Evolutionary conservation across 2,329 filamentous ascomycete genomes (phyloP), one percentile per base, ranked within the genome.

Genomic region (Microsporum audouinii): DNA sequence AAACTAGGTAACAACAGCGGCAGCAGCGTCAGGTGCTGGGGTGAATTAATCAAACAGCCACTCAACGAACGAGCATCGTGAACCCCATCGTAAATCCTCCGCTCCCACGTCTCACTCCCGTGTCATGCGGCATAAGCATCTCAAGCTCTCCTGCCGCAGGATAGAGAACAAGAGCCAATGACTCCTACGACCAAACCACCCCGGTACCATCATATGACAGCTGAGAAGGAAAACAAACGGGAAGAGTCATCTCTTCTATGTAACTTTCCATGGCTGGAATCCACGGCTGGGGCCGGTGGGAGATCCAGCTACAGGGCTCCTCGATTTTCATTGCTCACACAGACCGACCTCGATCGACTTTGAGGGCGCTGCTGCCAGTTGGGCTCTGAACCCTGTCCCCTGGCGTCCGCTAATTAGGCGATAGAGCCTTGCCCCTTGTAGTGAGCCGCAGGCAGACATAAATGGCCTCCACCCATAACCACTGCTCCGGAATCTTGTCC

Each of bases 71-170:
- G 51, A 23, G 33, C 31, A 36, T 7, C 14, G 17, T 23, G 17
- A n/a, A 55, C 12, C 14, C 31, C 23, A n/a, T 51, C 45, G 45
- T 51, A 51, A 51, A 51, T 51, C 45, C 27, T 51, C 45, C 45
- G 45, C 45, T 51, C 23, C 27, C 45, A 29, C 23, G 10, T 14
- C 23, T 29, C 45, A 29, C 27, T 51, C 45, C 45, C 31, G 51
- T 55, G 51, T 55, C 51, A 55, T 55, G 51, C 51, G 51, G 51
- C 51, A 55, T 33, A 34, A 7, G n/a, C 27, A 55, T 33, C 31
- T 55, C 14, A 31, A 55, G 29, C 51, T 55, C 31, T 47, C 45
- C 45, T 23, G 45, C 45, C 51, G 51, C 51, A 55, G 17, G 51
- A 33, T 7, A 34, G 23, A n/a, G 33, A 12, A 31, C 12, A 43